Conservation (phyloP, 441 rosid species). For the Flueggea neowawraea region DNA sequence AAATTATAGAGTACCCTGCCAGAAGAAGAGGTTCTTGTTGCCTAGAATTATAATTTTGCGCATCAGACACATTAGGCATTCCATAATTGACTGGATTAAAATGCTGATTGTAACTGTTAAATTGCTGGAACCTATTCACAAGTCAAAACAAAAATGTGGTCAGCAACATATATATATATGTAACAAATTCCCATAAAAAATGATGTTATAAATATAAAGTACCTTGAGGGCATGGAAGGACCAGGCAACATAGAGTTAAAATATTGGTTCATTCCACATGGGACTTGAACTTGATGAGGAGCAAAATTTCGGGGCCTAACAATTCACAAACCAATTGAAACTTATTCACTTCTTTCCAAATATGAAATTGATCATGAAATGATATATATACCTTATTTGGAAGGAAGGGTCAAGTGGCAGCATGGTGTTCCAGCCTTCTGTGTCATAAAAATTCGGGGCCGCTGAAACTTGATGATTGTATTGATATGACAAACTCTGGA, state of each 20-base stretch:
- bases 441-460: neutral
- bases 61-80: neutral
- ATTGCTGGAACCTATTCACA: neutral
- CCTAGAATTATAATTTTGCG: neutral
- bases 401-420: neutral
- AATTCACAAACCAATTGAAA: too few relatives aligned
- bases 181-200: neutral
- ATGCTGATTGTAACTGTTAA: neutral
- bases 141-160: neutral
- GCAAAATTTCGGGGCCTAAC: too few relatives aligned
- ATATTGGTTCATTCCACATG: neutral
- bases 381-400: too few relatives aligned
- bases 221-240: neutral
- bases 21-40: too few relatives aligned
- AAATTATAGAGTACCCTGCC: too few relatives aligned
- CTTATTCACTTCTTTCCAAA: too few relatives aligned
- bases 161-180: neutral
- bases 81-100: neutral
- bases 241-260: neutral
- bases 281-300: neutral
- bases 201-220: neutral
- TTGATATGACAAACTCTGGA: neutral
- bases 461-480: neutral
- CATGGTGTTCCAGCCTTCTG: neutral
- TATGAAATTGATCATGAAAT: too few relatives aligned